These are phyloP conservation scores for Ogataea glucozyma DNA, from an alignment of 805 yeast species.

Conservation along the genomic window DNA sequence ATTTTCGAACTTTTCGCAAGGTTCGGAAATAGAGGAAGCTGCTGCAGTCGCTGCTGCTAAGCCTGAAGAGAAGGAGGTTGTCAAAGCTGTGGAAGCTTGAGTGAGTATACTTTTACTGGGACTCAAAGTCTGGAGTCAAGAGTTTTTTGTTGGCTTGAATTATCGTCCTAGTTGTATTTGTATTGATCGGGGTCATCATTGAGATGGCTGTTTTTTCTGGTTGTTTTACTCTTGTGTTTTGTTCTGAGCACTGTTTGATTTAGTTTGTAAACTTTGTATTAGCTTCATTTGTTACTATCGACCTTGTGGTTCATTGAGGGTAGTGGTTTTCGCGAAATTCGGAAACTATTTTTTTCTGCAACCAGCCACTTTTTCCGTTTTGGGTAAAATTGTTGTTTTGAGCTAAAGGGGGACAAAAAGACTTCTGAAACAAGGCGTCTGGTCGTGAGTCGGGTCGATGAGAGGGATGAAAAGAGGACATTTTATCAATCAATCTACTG, in stretches of 20 bases:
- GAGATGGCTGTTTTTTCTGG: slow-evolving; percentile 1
- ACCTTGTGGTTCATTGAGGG: background rate
- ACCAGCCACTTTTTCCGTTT: slow-evolving; percentile 7
- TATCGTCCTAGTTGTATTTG: slow-evolving; percentile 2
- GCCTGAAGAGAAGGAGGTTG: background rate
- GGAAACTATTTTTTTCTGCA: background rate
- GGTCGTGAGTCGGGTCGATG: background rate
- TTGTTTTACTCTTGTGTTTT: background rate
- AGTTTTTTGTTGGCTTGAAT: background rate
- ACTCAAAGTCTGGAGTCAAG: background rate
- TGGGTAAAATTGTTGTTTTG: background rate
- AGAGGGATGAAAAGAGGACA: background rate
- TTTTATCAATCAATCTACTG: no score
- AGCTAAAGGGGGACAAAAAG: background rate
- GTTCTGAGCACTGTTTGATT: no score
- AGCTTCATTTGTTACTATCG: background rate
- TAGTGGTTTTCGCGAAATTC: background rate
- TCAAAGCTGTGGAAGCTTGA: background rate
- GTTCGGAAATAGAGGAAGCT: slow-evolving; percentile 34
- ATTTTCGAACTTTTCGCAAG: slow-evolving; percentile 49
- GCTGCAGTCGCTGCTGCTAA: slow-evolving; percentile 3
- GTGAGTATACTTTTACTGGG: background rate
- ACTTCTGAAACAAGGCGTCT: slow-evolving; percentile 1
- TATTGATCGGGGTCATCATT: background rate
- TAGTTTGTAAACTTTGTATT: slow-evolving; percentile 7